Evolutionary conservation across 345 rosid species (phyloP).

Genomic region (Euphorbia tirucalli): DNA sequence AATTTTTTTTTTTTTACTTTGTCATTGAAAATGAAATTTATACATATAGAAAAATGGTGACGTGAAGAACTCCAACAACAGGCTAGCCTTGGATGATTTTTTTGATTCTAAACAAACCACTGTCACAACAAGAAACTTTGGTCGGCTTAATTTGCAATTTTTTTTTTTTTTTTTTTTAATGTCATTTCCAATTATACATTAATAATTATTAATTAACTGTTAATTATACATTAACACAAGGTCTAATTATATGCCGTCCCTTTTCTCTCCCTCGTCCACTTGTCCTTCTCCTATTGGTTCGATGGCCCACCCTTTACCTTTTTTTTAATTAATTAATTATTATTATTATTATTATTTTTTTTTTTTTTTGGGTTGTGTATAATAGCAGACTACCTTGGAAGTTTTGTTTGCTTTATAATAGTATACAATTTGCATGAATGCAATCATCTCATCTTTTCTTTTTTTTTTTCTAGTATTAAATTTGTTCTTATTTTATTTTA

Average conservation of each 20-base stretch:
- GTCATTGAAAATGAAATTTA: slow-evolving; percentile 21
- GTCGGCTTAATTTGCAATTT: slow-evolving; percentile 34
- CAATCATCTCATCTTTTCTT: slow-evolving; percentile 17
- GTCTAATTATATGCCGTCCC: slow-evolving; percentile 37
- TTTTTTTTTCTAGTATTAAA: too few species aligned
- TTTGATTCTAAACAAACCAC: slow-evolving; percentile 19
- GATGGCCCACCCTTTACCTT: slow-evolving; percentile 10
- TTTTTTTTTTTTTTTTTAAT: too few species aligned
- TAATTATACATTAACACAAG: slow-evolving; percentile 16
- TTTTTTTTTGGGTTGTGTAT: slow-evolving; percentile 1
- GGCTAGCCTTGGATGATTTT: slow-evolving; percentile 21
- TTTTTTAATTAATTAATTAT: too few species aligned
- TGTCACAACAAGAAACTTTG: slow-evolving; percentile 42
- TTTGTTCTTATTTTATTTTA: too few species aligned
- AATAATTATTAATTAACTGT: neutral
- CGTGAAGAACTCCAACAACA: slow-evolving; percentile 48
- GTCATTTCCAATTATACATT: neutral
- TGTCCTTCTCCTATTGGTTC: slow-evolving; percentile 23
- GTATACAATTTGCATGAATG: slow-evolving; percentile 8
- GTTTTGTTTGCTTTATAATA: slow-evolving; percentile 20
- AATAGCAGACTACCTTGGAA: slow-evolving; percentile 26
- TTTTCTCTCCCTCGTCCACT: slow-evolving; percentile 27
- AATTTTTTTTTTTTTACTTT: neutral
- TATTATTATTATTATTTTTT: too few species aligned
- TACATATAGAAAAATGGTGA: slow-evolving; percentile 25